Percentiles rank a stretch among this genome's conserved stretches.
These are phyloP conservation scores for Cyberlindnera misumaiensis DNA, from an alignment of 805 yeast species.

Conservation along the genomic window DNA sequence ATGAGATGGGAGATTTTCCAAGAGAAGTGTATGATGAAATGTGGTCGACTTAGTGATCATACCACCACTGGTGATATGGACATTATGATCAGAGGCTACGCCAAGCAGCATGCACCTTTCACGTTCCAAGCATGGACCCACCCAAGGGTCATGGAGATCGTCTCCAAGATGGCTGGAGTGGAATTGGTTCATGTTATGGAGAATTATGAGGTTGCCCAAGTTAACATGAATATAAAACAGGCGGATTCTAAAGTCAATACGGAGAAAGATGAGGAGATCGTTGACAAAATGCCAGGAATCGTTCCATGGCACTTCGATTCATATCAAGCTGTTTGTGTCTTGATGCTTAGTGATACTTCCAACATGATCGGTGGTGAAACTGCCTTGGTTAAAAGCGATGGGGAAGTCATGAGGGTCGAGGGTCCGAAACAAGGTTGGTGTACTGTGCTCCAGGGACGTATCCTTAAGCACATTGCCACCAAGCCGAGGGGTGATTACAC, in stretches of 20 bases:
- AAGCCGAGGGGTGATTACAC: slow-evolving; percentile 30
- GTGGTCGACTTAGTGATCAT: slow-evolving; percentile 35
- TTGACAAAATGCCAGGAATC: slow-evolving; percentile 38
- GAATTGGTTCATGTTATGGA: slow-evolving; percentile 23
- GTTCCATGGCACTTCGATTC: slow-evolving; percentile 61
- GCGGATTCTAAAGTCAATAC: slow-evolving; percentile 5
- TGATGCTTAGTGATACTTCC: slow-evolving; percentile 53
- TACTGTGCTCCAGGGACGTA: slow-evolving; percentile 40
- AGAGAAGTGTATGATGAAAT: slow-evolving; percentile 37
- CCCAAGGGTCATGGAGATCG: slow-evolving; percentile 47
- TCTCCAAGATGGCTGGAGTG: slow-evolving; percentile 44
- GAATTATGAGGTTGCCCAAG: slow-evolving; percentile 47
- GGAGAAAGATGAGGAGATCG: slow-evolving; percentile 4
- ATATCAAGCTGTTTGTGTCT: slow-evolving; percentile 61
- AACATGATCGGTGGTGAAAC: slow-evolving; percentile 60
- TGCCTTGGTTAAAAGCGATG: slow-evolving; percentile 32
- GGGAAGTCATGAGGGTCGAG: slow-evolving; percentile 18
- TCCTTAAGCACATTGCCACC: slow-evolving; percentile 40
- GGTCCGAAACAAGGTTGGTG: slow-evolving; percentile 46
- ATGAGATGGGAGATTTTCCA: slow-evolving; percentile 50
- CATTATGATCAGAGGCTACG: slow-evolving; percentile 44
- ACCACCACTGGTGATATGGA: slow-evolving; percentile 43
- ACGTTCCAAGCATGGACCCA: slow-evolving; percentile 52
- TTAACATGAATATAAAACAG: slow-evolving; percentile 40
- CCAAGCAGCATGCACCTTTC: slow-evolving; percentile 41